phyloP scores from a whole-genome alignment of 1,284 basidiomycete species.

The Coniferiporia sulphurascens region DNA sequence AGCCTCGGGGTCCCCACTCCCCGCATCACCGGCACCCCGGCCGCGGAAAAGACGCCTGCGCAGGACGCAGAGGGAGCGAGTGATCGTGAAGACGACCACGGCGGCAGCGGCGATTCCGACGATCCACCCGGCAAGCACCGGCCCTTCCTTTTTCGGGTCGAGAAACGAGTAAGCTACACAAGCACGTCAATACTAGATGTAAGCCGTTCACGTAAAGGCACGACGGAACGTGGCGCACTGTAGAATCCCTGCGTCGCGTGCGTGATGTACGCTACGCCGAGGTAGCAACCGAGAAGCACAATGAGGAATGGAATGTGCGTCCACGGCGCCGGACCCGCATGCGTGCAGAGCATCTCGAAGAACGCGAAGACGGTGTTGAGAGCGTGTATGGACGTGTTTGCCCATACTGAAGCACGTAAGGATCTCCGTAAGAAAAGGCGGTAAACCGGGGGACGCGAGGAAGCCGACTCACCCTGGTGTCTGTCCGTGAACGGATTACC shows the following conservation, averaged over 20 bases:
- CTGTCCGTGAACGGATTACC: slow-evolving; percentile 35
- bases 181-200: not conserved
- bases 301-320: slow-evolving; percentile 42
- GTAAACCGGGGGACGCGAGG: not conserved
- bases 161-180: slow-evolving; percentile 43
- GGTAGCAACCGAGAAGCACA: slow-evolving; percentile 49
- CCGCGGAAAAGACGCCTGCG: slow-evolving; percentile 5
- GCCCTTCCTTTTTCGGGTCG: slow-evolving; percentile 32
- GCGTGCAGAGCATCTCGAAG: slow-evolving; percentile 54
- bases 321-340: slow-evolving; percentile 51
- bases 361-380: slow-evolving; percentile 55
- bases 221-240: slow-evolving; percentile 34
- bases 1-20: not conserved
- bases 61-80: slow-evolving; percentile 18
- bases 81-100: slow-evolving; percentile 40
- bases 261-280: slow-evolving; percentile 65
- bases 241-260: slow-evolving; percentile 56
- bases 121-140: slow-evolving; percentile 44
- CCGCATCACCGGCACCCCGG: not conserved
- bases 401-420: slow-evolving; percentile 39
- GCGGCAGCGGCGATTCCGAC: slow-evolving; percentile 46
- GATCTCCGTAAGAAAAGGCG: not conserved
- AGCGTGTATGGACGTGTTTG: slow-evolving; percentile 56
- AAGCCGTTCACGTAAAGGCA: slow-evolving; percentile 1
- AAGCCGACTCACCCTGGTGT: slow-evolving; percentile 32